Base-by-base conservation (phyloP, 2,329 filamentous ascomycete genomes). In the Neobulgaria alba region DNA sequence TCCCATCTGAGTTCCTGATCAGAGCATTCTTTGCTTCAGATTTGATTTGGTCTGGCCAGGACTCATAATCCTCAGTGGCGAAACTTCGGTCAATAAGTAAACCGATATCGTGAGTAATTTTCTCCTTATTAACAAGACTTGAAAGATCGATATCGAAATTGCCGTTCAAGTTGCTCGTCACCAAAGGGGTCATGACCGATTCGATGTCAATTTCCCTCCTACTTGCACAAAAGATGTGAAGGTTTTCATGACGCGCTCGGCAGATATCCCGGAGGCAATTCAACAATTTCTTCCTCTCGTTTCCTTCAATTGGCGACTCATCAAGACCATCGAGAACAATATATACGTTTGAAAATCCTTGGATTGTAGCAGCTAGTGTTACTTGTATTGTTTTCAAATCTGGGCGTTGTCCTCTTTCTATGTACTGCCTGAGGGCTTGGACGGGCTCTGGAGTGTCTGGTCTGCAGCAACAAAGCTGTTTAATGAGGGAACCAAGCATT, bases 401-500 rank as follows among this genome's bases (percentile, higher is more conserved):
- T 4, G 40, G 36, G 5, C 38, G 35, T 7, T 43, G 32, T 15
- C 37, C 41, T 16, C 29, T 37, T 3, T 32, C 33, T 19, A 29
- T 29, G 17, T 33, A 41, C 29, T 36, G 2, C 3, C 19, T 29
- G 4, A 43, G 14, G 2, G 36, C 10, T 12, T 37, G 7, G 2
- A 43, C 18, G 15, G 29, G 10, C 9, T 26, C 12, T 10, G 43
- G 46, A 10, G 33, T 49, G 15, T 47, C 37, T 23, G 46, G 43
- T 7, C 49, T 10, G 17, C 32, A 29, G 14, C 33, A 36, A 32
- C 41, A 47, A 2, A 49, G 17, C 21, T 51, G 50, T 18, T 38
- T 50, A 18, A 53, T 42, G 5, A 56, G n/a, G 2, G 54, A 56
- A 3, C 36, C 37, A 5, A 55, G 38, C 43, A 55, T 51, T 26